Conservation (phyloP, 352 stramenopile species). For the Pythium oligandrum region DNA sequence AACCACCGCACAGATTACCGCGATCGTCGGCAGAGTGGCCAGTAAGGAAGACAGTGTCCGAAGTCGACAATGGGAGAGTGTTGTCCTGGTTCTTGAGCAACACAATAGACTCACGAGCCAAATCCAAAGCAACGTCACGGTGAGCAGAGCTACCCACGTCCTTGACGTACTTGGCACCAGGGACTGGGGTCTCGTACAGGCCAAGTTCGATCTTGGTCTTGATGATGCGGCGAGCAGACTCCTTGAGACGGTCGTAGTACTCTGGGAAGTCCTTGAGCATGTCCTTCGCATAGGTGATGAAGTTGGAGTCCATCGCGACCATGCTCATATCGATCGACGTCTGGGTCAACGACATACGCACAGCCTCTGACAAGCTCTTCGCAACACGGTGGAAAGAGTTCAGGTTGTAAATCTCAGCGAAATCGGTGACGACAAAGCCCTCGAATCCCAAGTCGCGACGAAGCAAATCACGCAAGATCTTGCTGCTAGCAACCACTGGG, state of each 20-base stretch:
- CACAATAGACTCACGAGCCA: conserved; percentile 78
- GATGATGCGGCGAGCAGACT: conserved; percentile 59
- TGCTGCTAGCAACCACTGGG: conserved; percentile 48
- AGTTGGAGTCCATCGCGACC: conserved; percentile 49
- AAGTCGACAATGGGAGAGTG: conserved; percentile 33
- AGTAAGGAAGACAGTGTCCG: conserved; percentile 45
- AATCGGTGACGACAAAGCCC: conserved; percentile 90
- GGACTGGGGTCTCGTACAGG: conserved; percentile 63
- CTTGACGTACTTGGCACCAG: conserved; percentile 31
- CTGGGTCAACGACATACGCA: conserved; percentile 63
- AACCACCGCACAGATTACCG: conserved; percentile 62
- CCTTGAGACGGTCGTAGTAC: conserved; percentile 41
- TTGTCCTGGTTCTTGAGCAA: conserved; percentile 69
- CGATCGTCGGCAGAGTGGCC: conserved; percentile 51
- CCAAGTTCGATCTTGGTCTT: conserved; percentile 67
- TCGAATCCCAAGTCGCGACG: conserved; percentile 46
- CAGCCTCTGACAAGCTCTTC: conserved; percentile 42
- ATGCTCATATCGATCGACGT: conserved; percentile 91
- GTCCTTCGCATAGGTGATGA: conserved; percentile 43
- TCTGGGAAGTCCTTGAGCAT: conserved; percentile 29
- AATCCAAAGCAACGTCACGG: conserved; percentile 40
- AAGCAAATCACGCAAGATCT: conserved; percentile 22
- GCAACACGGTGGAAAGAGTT: conserved; percentile 59
- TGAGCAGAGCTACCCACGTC: conserved; percentile 50
- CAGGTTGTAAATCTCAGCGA: conserved; percentile 89